These are phyloP conservation scores for Phyllosticta citriasiana DNA, from an alignment of 2,329 filamentous ascomycete species.

Conservation along the genomic window DNA sequence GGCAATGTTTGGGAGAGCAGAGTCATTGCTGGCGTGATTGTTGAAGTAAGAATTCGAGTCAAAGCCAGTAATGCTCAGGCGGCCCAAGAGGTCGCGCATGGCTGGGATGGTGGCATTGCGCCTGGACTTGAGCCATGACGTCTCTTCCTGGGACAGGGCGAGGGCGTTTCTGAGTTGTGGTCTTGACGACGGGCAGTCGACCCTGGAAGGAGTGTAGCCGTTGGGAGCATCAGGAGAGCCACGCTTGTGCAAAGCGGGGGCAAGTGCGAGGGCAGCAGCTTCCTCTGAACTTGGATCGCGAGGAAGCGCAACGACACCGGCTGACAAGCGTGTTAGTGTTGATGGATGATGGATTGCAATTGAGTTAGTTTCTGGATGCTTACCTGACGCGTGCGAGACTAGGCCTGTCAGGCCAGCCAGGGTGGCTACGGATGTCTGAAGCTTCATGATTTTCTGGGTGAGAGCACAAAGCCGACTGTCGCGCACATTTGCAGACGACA, in stretches of 20 bases:
- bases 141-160: constrained; percentile 58
- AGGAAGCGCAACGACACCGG: constrained; percentile 2
- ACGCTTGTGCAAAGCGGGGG: constrained; percentile 19
- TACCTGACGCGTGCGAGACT: constrained; percentile 6
- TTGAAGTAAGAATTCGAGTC: constrained; percentile 67
- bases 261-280: constrained; percentile 8
- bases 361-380: not conserved
- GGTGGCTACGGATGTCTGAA: not conserved
- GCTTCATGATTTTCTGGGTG: constrained; percentile 2
- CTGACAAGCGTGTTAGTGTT: not conserved
- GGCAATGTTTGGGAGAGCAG: constrained; percentile 56
- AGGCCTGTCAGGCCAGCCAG: constrained; percentile 2
- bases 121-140: constrained; percentile 61
- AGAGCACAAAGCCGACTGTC: not conserved
- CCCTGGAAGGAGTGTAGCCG: constrained; percentile 60
- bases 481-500: not conserved
- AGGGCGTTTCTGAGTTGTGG: constrained; percentile 59
- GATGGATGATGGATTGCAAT: not conserved
- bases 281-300: constrained; percentile 3
- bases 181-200: constrained; percentile 58
- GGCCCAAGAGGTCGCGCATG: constrained; percentile 63
- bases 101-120: constrained; percentile 63
- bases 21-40: constrained; percentile 43
- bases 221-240: constrained; percentile 48
- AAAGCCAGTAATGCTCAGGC: constrained; percentile 66